phyloP scores from a whole-genome alignment of 2,329 filamentous ascomycete species.

The Tothia fuscella region DNA sequence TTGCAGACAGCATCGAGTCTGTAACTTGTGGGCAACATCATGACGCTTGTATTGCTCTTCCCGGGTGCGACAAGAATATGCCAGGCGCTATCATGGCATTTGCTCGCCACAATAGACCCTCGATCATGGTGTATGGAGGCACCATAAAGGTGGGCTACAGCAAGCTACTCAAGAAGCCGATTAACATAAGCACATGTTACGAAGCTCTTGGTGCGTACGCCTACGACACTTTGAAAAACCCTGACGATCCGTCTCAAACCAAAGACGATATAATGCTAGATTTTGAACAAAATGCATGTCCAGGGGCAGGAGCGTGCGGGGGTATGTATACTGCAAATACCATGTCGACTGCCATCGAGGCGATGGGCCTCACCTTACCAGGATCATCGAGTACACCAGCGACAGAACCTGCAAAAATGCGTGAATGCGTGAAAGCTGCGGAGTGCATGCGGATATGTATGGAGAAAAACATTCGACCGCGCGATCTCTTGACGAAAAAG shows the following conservation, averaged over 20 bases:
- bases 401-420: slow-evolving; percentile 67
- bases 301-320: slow-evolving; percentile 64
- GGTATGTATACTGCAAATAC: slow-evolving; percentile 96
- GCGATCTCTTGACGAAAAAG: slow-evolving; percentile 65
- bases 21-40: slow-evolving; percentile 87
- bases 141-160: slow-evolving; percentile 84
- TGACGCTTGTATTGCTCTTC: slow-evolving; percentile 86
- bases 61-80: slow-evolving; percentile 98
- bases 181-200: slow-evolving; percentile 84
- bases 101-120: slow-evolving; percentile 80
- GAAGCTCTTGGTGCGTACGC: slow-evolving; percentile 75
- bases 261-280: slow-evolving; percentile 74
- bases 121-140: slow-evolving; percentile 91
- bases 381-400: slow-evolving; percentile 79
- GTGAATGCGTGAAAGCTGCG: slow-evolving; percentile 73
- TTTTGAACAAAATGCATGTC: slow-evolving; percentile 68
- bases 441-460: slow-evolving; percentile 68
- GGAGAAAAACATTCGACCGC: slow-evolving; percentile 69
- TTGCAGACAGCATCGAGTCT: slow-evolving; percentile 88
- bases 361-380: slow-evolving; percentile 71
- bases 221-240: slow-evolving; percentile 62
- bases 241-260: slow-evolving; percentile 55
- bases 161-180: slow-evolving; percentile 57
- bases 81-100: slow-evolving; percentile 85
- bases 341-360: slow-evolving; percentile 83